Conservation (phyloP, 1,139 yeast species). For the Lodderomyces metapsilosis region DNA sequence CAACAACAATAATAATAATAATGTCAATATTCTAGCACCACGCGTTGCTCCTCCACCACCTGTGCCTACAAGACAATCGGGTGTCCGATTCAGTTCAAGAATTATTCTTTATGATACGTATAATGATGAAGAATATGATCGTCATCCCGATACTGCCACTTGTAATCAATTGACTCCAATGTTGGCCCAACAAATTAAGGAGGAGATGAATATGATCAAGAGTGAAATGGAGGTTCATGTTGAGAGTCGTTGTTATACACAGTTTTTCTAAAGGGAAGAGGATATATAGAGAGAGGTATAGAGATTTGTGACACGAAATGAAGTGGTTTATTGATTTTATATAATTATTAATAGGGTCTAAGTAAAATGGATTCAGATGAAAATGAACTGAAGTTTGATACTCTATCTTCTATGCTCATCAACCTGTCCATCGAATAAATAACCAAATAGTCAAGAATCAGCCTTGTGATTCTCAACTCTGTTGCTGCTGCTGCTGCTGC, state of each 20-base stretch:
- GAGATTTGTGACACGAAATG: too few relatives aligned
- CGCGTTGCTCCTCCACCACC: constrained; percentile 12
- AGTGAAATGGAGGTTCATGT: constrained; percentile 81
- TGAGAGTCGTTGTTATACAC: constrained; percentile 76
- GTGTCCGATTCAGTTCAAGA: constrained; percentile 79
- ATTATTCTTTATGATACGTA: constrained; percentile 87
- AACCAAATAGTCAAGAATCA: too few relatives aligned
- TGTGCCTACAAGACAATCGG: constrained; percentile 14
- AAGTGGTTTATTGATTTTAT: too few relatives aligned
- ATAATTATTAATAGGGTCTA: too few relatives aligned
- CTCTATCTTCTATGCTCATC: too few relatives aligned
- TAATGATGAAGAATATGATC: constrained; percentile 80
- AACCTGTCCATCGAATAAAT: too few relatives aligned
- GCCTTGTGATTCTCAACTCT: too few relatives aligned
- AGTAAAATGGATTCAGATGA: not conserved
- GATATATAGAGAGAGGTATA: not conserved
- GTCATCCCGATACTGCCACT: constrained; percentile 91
- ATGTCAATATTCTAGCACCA: constrained; percentile 2
- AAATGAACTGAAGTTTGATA: too few relatives aligned
- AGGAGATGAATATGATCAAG: constrained; percentile 78
- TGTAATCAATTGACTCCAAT: constrained; percentile 90
- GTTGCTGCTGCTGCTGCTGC: constrained; percentile 8
- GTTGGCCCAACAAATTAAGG: constrained; percentile 83
- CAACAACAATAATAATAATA: constrained; percentile 3
- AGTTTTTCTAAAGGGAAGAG: constrained; percentile 52